Conservation (phyloP, 805 yeast genomes). For the Middelhovenomyces tepae region DNA sequence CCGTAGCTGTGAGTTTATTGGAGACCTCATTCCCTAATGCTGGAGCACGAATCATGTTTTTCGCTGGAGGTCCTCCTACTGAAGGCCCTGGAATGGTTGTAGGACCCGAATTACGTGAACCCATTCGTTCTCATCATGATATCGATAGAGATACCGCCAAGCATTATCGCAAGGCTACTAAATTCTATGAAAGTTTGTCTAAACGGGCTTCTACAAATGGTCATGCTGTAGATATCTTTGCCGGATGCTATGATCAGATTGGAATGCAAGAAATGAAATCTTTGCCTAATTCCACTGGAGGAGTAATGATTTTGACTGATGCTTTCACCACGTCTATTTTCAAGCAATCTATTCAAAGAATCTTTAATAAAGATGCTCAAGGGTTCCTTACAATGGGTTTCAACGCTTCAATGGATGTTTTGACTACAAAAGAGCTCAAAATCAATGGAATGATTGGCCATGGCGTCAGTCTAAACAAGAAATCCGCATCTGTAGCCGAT, state of each 20-base stretch:
- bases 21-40: conserved; percentile 72
- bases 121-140: conserved; percentile 91
- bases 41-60: conserved; percentile 81
- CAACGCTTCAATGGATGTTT: conserved; percentile 75
- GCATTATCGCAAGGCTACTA: conserved; percentile 77
- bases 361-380: conserved; percentile 74
- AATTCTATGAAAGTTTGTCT: conserved; percentile 70
- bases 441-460: conserved; percentile 88
- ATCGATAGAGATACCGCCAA: conserved; percentile 82
- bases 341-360: conserved; percentile 81
- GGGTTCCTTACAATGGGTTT: conserved; percentile 80
- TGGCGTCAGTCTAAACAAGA: conserved; percentile 55
- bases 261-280: conserved; percentile 92
- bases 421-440: conserved; percentile 76
- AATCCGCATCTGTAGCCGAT: conserved; percentile 69
- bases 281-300: conserved; percentile 80
- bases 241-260: conserved; percentile 93
- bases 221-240: conserved; percentile 82
- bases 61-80: conserved; percentile 89
- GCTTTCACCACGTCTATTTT: conserved; percentile 92
- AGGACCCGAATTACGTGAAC: conserved; percentile 79
- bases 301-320: conserved; percentile 78
- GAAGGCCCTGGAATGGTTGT: conserved; percentile 88
- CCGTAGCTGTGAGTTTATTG: conserved; percentile 68
- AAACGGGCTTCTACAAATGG: conserved; percentile 62